These are phyloP conservation scores for Delitschia confertaspora DNA, from an alignment of 495 filamentous ascomycete species.

Conservation along the genomic window DNA sequence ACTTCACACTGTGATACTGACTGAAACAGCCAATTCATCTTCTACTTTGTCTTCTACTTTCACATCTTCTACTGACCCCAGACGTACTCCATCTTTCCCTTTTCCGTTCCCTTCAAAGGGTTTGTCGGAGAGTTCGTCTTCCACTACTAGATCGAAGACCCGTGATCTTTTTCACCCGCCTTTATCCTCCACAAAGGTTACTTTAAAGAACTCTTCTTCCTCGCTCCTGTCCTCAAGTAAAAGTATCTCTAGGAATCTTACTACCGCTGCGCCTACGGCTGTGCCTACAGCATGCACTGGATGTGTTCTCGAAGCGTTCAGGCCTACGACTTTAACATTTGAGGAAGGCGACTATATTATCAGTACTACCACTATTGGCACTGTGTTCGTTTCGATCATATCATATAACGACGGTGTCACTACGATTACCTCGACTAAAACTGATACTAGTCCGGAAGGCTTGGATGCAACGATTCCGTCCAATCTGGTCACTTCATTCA, in stretches of 20 bases:
- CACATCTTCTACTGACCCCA: no score
- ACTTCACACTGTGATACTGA: no score
- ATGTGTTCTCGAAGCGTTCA: constrained; percentile 18
- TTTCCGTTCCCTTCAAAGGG: no score
- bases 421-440: neutral
- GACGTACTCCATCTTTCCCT: no score
- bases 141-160: neutral
- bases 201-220: constrained; percentile 1
- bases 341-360: neutral
- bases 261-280: constrained; percentile 5
- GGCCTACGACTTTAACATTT: constrained; percentile 8
- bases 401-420: neutral
- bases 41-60: no score
- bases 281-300: constrained; percentile 14
- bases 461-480: constrained; percentile 8
- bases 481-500: neutral
- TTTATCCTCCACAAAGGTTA: no score
- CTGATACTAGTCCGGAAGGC: neutral
- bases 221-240: constrained; percentile 2
- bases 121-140: no score
- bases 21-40: no score
- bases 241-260: no score
- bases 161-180: no score
- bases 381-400: neutral
- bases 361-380: neutral